A percentile compares a stretch with the other conserved stretches of the same genome.
phyloP scores from a whole-genome alignment of 257 asterid species.

The Rehmannia glutinosa region DNA sequence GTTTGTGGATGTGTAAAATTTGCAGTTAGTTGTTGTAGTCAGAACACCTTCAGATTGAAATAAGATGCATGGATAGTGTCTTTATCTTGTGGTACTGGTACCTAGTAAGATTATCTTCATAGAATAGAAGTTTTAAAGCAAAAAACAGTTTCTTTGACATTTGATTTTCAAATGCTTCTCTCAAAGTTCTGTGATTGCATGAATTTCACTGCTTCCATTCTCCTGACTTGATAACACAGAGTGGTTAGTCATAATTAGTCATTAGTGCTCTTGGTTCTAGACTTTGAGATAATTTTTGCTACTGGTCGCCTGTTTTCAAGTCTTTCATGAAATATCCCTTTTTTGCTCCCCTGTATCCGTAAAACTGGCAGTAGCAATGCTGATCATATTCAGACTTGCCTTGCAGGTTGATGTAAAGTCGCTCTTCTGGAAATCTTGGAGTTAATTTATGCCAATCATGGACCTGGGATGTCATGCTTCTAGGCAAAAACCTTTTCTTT shows the following conservation, averaged over 20 bases:
- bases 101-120: no score
- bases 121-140: not conserved
- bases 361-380: not conserved
- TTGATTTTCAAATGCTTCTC: not conserved
- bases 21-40: not conserved
- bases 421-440: slow-evolving; percentile 1
- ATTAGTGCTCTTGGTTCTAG: not conserved
- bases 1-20: not conserved
- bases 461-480: slow-evolving; percentile 5
- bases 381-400: slow-evolving; percentile 12
- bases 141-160: not conserved
- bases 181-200: not conserved
- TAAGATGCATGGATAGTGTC: not conserved
- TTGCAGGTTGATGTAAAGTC: slow-evolving; percentile 24
- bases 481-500: not conserved
- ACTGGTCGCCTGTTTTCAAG: not conserved
- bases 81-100: not conserved
- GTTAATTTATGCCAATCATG: not conserved
- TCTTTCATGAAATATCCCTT: not conserved
- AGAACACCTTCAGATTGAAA: not conserved
- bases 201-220: not conserved
- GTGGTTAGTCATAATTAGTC: not conserved
- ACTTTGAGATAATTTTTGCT: not conserved
- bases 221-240: not conserved
- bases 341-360: not conserved